These are phyloP conservation scores for Waltergamsia citrina DNA, from an alignment of 2,329 filamentous ascomycete species.

Conservation along the genomic window DNA sequence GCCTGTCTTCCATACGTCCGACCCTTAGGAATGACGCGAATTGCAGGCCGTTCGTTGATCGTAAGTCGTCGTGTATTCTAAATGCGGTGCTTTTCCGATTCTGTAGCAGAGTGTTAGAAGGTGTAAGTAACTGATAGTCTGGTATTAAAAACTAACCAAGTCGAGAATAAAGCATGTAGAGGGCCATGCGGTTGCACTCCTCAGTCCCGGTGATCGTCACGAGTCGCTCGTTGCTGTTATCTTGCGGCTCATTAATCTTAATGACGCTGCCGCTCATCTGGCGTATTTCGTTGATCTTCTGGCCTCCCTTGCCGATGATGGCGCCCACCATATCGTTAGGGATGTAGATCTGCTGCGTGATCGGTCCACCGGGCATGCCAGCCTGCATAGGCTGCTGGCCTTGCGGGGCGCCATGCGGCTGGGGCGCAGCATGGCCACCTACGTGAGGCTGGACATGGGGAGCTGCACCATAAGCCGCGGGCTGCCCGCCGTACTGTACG, in stretches of 20 bases:
- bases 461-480: slow-evolving; percentile 46
- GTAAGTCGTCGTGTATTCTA: no score
- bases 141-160: slow-evolving; percentile 56
- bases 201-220: slow-evolving; percentile 97
- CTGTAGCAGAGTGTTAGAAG: slow-evolving; percentile 20
- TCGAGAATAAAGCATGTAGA: slow-evolving; percentile 98
- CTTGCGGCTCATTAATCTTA: slow-evolving; percentile 98
- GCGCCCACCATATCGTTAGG: slow-evolving; percentile 99
- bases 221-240: slow-evolving; percentile 95
- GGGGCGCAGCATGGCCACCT: slow-evolving; percentile 46
- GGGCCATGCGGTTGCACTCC: slow-evolving; percentile 98
- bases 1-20: no score
- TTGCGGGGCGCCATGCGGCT: slow-evolving; percentile 54
- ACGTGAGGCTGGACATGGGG: slow-evolving; percentile 68
- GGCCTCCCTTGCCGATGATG: slow-evolving; percentile 96
- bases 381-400: slow-evolving; percentile 68
- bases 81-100: slow-evolving; percentile 36
- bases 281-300: slow-evolving; percentile 98
- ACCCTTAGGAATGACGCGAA: no score
- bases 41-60: no score
- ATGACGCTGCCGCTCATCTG: slow-evolving; percentile 96
- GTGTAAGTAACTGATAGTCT: slow-evolving; percentile 8
- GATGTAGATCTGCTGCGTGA: slow-evolving; percentile 98
- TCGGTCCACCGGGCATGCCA: slow-evolving; percentile 47
- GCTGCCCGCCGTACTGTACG: slow-evolving; percentile 72